These are phyloP conservation scores for Trichophyton schoenleinii DNA, from an alignment of 2,329 filamentous ascomycete species.

Conservation along the genomic window DNA sequence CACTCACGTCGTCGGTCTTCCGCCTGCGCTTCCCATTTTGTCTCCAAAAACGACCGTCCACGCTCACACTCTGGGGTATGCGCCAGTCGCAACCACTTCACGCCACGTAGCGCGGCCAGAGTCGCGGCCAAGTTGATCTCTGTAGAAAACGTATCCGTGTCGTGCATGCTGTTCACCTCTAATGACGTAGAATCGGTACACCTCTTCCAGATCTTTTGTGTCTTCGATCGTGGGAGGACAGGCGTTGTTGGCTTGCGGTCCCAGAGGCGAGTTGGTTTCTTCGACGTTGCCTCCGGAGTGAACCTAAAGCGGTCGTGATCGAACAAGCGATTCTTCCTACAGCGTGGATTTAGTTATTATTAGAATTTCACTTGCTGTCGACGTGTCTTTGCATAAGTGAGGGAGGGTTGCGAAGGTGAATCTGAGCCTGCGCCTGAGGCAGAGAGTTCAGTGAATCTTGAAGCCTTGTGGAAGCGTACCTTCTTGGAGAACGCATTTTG, in stretches of 20 bases:
- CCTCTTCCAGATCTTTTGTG: conserved; percentile 37
- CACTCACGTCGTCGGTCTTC: conserved; percentile 21
- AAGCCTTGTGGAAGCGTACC: background rate
- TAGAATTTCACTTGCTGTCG: background rate
- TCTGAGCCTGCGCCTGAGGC: background rate
- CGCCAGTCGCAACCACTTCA: conserved; percentile 26
- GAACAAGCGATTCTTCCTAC: background rate
- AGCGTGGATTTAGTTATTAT: background rate
- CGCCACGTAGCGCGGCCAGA: conserved; percentile 21
- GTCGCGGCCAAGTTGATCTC: conserved; percentile 25
- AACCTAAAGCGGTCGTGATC: conserved; percentile 24
- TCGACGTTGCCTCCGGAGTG: conserved; percentile 29
- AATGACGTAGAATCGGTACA: conserved; percentile 25
- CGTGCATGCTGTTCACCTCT: conserved; percentile 10
- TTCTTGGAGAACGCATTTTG: background rate
- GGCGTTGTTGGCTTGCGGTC: conserved; percentile 35
- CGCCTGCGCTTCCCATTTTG: conserved; percentile 28
- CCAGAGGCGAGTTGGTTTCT: conserved; percentile 29
- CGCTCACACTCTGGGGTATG: conserved; percentile 10
- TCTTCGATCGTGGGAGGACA: conserved; percentile 27
- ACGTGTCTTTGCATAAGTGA: background rate
- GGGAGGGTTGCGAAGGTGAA: background rate
- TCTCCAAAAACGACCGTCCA: conserved; percentile 29
- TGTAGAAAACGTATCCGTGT: conserved; percentile 17
- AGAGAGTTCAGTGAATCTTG: background rate